phyloP scores from a whole-genome alignment of 2,329 filamentous ascomycete species.

The Thelonectria rubi region DNA sequence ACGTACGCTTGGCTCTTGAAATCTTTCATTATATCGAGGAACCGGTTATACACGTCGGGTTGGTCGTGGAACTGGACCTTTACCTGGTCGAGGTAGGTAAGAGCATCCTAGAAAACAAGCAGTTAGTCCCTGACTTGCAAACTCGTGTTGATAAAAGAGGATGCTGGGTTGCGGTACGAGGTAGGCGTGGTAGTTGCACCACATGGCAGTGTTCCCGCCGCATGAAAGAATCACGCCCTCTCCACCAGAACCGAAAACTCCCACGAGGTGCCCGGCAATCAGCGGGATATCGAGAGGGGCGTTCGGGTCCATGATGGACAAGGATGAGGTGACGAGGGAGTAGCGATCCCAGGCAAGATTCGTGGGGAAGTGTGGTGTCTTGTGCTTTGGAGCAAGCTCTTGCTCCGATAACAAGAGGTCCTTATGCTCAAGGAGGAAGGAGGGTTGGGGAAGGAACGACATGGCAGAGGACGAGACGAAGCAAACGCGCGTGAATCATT shows the following conservation, averaged over 20 bases:
- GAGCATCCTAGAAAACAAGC: constrained; percentile 64
- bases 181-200: constrained; percentile 36
- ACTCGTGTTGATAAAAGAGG: not conserved
- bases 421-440: not conserved
- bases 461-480: not conserved
- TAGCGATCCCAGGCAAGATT: not conserved
- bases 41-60: constrained; percentile 95
- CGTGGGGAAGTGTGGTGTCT: not conserved
- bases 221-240: constrained; percentile 36
- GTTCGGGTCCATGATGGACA: constrained; percentile 21
- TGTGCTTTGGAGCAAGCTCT: constrained; percentile 2
- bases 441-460: constrained; percentile 14
- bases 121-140: constrained; percentile 20
- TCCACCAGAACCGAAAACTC: constrained; percentile 35
- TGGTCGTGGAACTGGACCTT: constrained; percentile 98
- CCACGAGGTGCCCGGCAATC: constrained; percentile 33
- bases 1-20: constrained; percentile 96
- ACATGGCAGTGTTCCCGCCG: constrained; percentile 31
- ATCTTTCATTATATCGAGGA: constrained; percentile 99
- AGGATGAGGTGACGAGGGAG: not conserved
- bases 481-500: constrained; percentile 27
- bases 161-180: constrained; percentile 37
- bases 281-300: constrained; percentile 23
- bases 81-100: constrained; percentile 97
- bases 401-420: not conserved